These are phyloP conservation scores for Cryptosporidium xiaoi DNA, from an alignment of 169 alveolate genomes.

Conservation along the genomic window DNA sequence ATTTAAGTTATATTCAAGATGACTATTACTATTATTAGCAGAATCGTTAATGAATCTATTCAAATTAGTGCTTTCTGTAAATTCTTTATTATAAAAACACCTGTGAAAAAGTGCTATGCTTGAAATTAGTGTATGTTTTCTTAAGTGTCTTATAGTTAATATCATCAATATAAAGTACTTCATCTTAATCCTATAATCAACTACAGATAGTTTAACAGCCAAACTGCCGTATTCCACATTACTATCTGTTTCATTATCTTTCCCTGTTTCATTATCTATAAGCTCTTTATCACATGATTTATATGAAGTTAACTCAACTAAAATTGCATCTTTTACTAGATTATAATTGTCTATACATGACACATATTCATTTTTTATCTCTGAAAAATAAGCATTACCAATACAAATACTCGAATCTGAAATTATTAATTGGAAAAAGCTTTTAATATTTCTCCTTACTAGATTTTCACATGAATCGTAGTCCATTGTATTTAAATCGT, in stretches of 20 bases:
- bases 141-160: slow-evolving; percentile 28
- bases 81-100: slow-evolving; percentile 7
- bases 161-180: slow-evolving; percentile 20
- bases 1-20: slow-evolving; percentile 1
- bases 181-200: slow-evolving; percentile 13
- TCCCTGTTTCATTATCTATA: neutral
- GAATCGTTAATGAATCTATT: neutral
- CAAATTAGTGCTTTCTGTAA: neutral
- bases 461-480: slow-evolving; percentile 38
- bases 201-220: slow-evolving; percentile 16
- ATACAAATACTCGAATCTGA: slow-evolving; percentile 32
- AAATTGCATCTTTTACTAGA: slow-evolving; percentile 1
- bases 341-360: slow-evolving; percentile 6
- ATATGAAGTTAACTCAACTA: slow-evolving; percentile 1
- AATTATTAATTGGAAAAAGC: slow-evolving; percentile 18
- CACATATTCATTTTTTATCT: neutral
- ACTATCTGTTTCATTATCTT: neutral
- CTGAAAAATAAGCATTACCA: neutral
- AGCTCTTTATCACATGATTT: neutral
- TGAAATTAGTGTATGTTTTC: neutral
- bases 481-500: slow-evolving; percentile 4
- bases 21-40: neutral
- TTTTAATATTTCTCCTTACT: slow-evolving; percentile 23
- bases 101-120: slow-evolving; percentile 21
- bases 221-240: neutral